A percentile compares a stretch with the other conserved stretches of the same genome.
Conservation (phyloP, 768 basidiomycete genomes). For the Dioszegia aurantiaca region DNA sequence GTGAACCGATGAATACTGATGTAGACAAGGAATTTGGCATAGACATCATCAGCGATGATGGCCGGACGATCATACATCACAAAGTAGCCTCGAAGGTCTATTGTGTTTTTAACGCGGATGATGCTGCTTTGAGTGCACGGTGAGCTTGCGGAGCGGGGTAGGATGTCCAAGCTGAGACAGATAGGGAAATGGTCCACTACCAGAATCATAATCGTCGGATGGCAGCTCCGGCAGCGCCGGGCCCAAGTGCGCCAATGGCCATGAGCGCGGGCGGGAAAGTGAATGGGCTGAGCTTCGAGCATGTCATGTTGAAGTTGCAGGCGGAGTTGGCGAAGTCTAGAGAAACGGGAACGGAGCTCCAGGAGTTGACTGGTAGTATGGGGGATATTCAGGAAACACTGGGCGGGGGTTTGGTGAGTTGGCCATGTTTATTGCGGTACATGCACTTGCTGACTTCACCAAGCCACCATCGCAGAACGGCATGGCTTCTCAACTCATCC, state of each 20-base stretch:
- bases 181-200: slow-evolving; percentile 42
- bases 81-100: slow-evolving; percentile 94
- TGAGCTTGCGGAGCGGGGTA: slow-evolving; percentile 14
- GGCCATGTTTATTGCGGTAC: too few relatives aligned
- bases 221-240: slow-evolving; percentile 11
- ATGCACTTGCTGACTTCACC: not conserved
- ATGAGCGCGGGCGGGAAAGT: slow-evolving; percentile 61
- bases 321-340: slow-evolving; percentile 92
- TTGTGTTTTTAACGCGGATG: slow-evolving; percentile 81
- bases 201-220: slow-evolving; percentile 33
- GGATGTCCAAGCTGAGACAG: not conserved
- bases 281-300: slow-evolving; percentile 79
- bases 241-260: slow-evolving; percentile 26
- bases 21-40: slow-evolving; percentile 90
- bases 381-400: slow-evolving; percentile 88
- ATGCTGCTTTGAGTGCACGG: slow-evolving; percentile 57
- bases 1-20: not conserved
- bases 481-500: slow-evolving; percentile 43
- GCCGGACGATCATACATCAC: slow-evolving; percentile 95
- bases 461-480: slow-evolving; percentile 51
- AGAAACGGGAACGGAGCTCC: slow-evolving; percentile 84
- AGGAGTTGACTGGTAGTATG: slow-evolving; percentile 72
- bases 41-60: slow-evolving; percentile 97
- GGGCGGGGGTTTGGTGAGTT: slow-evolving; percentile 72
- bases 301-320: slow-evolving; percentile 82